A percentile compares a stretch with the other conserved stretches of the same genome.
Evolutionary conservation across 2,329 filamentous ascomycete genomes (phyloP).

Genomic region (Colletotrichum viniferum): DNA sequence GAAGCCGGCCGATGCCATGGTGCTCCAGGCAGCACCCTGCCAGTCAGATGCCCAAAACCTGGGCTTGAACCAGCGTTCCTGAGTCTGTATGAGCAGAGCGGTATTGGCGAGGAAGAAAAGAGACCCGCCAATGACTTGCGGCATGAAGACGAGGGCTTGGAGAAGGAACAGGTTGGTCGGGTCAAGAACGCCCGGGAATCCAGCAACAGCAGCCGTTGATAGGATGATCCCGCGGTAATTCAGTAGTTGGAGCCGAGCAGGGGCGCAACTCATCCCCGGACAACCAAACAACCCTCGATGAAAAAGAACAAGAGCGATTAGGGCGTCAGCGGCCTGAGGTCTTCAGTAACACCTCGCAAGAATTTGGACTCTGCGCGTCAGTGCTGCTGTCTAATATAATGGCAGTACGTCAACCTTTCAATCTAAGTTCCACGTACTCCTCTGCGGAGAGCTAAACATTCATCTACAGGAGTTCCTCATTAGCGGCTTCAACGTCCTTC

Average conservation of each 20-base stretch:
- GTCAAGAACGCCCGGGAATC: not conserved
- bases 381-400: not conserved
- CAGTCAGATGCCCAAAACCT: not conserved
- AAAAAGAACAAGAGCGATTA: not conserved
- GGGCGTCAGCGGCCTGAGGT: not conserved
- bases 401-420: not conserved
- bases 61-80: not conserved
- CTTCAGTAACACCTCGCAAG: not conserved
- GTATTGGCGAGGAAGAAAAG: not conserved
- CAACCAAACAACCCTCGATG: not conserved
- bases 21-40: not conserved
- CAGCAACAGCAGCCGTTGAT: not conserved
- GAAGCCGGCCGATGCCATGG: not conserved
- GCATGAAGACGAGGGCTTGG: not conserved
- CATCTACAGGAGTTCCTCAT: not conserved
- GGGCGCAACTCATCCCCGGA: not conserved
- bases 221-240: not conserved
- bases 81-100: not conserved
- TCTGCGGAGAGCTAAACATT: not conserved
- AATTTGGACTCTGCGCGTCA: not conserved
- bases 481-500: not conserved
- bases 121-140: not conserved
- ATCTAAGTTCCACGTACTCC: fast-evolving
- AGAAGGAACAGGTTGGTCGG: not conserved
- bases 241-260: not conserved